Percentiles rank a stretch among this genome's conserved stretches.
Evolutionary conservation across 2,329 filamentous ascomycete species (phyloP).

Genomic region (Dactylella cylindrospora): DNA sequence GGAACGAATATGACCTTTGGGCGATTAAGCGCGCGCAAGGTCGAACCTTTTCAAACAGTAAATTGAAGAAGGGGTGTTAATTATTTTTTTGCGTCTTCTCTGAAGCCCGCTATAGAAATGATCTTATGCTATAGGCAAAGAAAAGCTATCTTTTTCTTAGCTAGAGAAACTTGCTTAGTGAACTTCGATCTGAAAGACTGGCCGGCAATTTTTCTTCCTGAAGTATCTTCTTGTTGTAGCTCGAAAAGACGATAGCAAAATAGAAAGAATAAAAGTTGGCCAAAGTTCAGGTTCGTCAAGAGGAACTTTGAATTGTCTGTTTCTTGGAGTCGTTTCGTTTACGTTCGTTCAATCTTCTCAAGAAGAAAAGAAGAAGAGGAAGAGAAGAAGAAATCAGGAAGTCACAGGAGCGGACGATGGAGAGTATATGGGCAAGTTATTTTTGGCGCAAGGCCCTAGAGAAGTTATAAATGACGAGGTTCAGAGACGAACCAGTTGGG

Average conservation of each 20-base stretch:
- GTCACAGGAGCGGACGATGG: slow-evolving; percentile 40
- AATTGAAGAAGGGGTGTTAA: background rate
- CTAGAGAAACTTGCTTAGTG: slow-evolving; percentile 10
- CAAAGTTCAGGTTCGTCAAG: slow-evolving; percentile 46
- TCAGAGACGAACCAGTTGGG: slow-evolving; percentile 4
- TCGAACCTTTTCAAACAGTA: slow-evolving; percentile 27
- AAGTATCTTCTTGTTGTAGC: slow-evolving; percentile 41
- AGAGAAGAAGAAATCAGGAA: slow-evolving; percentile 46
- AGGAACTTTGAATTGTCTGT: slow-evolving; percentile 44
- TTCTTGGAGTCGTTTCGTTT: slow-evolving; percentile 30
- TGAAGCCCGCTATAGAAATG: slow-evolving; percentile 53
- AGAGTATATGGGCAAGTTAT: slow-evolving; percentile 45
- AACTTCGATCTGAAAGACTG: slow-evolving; percentile 42
- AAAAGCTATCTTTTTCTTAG: slow-evolving; percentile 39
- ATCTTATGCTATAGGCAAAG: slow-evolving; percentile 22
- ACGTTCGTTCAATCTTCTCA: slow-evolving; percentile 14
- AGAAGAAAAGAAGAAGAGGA: slow-evolving; percentile 41
- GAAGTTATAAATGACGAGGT: slow-evolving; percentile 38
- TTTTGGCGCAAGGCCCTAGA: slow-evolving; percentile 39
- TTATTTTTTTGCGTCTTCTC: slow-evolving; percentile 58
- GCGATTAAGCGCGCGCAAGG: slow-evolving; percentile 34
- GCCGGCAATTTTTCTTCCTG: slow-evolving; percentile 43
- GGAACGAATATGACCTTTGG: slow-evolving; percentile 30
- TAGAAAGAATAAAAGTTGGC: slow-evolving; percentile 39
- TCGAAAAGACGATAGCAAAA: slow-evolving; percentile 44